Conservation (phyloP, 768 basidiomycete species). For the Rhodocollybia butyracea region DNA sequence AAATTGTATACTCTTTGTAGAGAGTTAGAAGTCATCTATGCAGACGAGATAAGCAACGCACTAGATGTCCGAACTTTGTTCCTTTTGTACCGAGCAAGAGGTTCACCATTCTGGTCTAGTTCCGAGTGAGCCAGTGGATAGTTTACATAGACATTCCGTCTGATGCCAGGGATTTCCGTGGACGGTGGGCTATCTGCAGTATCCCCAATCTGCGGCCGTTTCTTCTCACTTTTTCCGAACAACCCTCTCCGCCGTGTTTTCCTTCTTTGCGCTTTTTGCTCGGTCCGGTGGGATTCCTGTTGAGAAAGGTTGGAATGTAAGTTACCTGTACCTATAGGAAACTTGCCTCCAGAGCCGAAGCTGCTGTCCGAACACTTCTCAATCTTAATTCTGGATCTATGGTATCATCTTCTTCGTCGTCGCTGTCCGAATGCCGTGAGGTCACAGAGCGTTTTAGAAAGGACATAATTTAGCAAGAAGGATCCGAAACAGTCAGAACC, state of each 20-base stretch:
- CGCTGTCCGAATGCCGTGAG: conserved; percentile 39
- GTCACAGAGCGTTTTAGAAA: conserved; percentile 38
- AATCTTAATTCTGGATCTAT: conserved; percentile 87
- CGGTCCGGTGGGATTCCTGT: conserved; percentile 81
- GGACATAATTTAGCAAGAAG: conserved; percentile 19
- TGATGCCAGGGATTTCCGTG: conserved; percentile 42
- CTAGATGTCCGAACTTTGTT: conserved; percentile 96
- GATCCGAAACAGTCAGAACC: conserved; percentile 1
- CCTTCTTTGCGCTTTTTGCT: conserved; percentile 63
- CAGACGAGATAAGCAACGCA: conserved; percentile 37
- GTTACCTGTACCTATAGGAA: no score
- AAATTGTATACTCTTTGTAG: conserved; percentile 74
- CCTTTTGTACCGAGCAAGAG: conserved; percentile 71
- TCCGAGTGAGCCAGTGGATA: conserved; percentile 60
- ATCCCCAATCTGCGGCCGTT: conserved; percentile 28
- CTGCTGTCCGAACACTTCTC: conserved; percentile 90
- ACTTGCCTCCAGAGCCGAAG: conserved; percentile 87
- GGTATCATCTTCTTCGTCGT: conserved; percentile 63
- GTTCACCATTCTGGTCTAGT: conserved; percentile 71
- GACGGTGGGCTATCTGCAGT: conserved; percentile 28
- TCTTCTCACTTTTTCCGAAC: conserved; percentile 54
- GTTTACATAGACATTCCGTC: conserved; percentile 84
- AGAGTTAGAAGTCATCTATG: not conserved
- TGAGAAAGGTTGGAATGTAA: no score
- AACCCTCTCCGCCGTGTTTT: conserved; percentile 59